Evolutionary conservation across 352 stramenopile species (phyloP).

Genomic region (Globisporangium canariense): DNA sequence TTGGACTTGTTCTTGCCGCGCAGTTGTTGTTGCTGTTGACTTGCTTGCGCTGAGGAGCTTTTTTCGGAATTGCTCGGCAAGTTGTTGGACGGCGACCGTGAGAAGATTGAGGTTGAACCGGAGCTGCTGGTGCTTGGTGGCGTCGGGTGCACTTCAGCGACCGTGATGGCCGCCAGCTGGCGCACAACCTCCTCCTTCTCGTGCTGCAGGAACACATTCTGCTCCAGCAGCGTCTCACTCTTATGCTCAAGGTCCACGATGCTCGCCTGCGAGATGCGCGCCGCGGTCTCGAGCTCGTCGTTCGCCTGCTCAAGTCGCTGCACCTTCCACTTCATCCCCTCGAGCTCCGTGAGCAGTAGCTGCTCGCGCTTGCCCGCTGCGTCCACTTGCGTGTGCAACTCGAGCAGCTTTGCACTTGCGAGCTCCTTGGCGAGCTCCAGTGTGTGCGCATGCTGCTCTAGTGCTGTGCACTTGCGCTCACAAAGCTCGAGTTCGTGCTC

Average conservation of each 20-base stretch:
- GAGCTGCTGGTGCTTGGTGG: not conserved
- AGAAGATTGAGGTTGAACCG: not conserved
- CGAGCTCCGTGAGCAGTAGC: conserved; percentile 28
- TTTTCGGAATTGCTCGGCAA: conserved; percentile 5
- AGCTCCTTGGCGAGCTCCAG: conserved; percentile 30
- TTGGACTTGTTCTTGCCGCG: conserved; percentile 25
- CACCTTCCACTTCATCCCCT: conserved; percentile 63
- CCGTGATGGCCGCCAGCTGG: conserved; percentile 26
- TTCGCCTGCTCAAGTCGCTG: conserved; percentile 69
- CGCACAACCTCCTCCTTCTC: conserved; percentile 54
- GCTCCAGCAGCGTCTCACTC: conserved; percentile 48
- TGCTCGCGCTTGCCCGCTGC: conserved; percentile 26
- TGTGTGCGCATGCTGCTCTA: conserved; percentile 26
- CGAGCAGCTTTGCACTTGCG: conserved; percentile 16
- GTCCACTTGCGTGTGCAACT: conserved; percentile 29
- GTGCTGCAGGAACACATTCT: conserved; percentile 67
- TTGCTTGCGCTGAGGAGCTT: not conserved
- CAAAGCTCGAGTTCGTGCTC: conserved; percentile 54
- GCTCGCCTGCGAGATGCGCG: conserved; percentile 53
- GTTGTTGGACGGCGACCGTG: not conserved
- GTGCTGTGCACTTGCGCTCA: conserved; percentile 35
- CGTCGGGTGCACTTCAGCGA: conserved; percentile 35
- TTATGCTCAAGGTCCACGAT: conserved; percentile 63
- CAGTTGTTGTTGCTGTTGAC: conserved; percentile 1
- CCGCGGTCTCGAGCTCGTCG: conserved; percentile 64